phyloP scores from a whole-genome alignment of 257 asterid genomes.

The Lycium ferocissimum region DNA sequence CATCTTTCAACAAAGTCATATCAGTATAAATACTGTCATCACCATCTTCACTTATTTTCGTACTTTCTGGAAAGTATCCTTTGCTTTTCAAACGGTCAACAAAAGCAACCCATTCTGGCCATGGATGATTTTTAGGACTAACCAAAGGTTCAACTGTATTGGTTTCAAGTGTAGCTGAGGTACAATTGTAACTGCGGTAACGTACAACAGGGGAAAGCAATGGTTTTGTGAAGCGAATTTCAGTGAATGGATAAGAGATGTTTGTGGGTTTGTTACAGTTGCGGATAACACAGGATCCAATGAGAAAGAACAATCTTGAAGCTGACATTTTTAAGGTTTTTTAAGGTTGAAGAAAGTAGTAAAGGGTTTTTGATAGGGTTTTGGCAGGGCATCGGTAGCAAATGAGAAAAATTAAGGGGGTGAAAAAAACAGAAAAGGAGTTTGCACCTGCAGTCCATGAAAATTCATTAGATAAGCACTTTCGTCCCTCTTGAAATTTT shows the following conservation, averaged over 20 bases:
- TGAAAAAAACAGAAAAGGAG: not conserved
- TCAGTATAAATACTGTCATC: slow-evolving; percentile 54
- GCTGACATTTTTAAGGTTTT: slow-evolving; percentile 41
- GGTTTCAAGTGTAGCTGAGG: slow-evolving; percentile 39
- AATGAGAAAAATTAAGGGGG: not conserved
- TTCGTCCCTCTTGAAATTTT: not conserved
- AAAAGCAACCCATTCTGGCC: slow-evolving; percentile 95
- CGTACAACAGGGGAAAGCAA: slow-evolving; percentile 39
- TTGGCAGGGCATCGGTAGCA: not conserved
- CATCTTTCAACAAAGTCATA: slow-evolving; percentile 63
- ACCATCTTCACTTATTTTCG: slow-evolving; percentile 27
- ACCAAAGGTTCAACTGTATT: slow-evolving; percentile 33
- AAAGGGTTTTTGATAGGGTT: slow-evolving; percentile 25
- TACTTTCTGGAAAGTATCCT: slow-evolving; percentile 57
- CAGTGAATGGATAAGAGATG: slow-evolving; percentile 35
- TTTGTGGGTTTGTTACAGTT: not conserved
- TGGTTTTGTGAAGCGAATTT: slow-evolving; percentile 36
- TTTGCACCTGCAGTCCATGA: not conserved
- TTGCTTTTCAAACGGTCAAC: slow-evolving; percentile 70
- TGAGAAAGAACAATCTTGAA: slow-evolving; percentile 54
- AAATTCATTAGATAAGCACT: not conserved
- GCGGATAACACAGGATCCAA: slow-evolving; percentile 60
- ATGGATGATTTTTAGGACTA: slow-evolving; percentile 59
- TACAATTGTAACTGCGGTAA: slow-evolving; percentile 54
- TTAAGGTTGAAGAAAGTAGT: not conserved